Evolutionary conservation across 2,329 filamentous ascomycete genomes (phyloP), one percentile per base, ranked within the genome.

Genomic region (Falciphora oryzae): DNA sequence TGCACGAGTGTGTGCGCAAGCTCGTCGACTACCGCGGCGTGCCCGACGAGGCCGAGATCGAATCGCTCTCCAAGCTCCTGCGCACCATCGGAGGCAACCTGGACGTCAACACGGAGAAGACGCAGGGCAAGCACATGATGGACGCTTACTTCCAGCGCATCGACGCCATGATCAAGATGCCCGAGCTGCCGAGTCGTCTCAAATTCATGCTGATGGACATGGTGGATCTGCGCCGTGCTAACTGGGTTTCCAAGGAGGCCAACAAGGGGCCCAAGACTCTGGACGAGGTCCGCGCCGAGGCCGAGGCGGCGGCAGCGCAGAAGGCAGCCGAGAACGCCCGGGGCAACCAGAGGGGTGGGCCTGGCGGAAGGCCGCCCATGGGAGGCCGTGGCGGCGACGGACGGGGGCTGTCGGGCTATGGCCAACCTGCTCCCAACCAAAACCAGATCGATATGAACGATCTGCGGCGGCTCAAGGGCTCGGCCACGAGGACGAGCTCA

Each of bases 1-100:
- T 99, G 95, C 94, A 99, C 81, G 92, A 97, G 79, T 99, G 95
- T 85, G 93, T 99, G 32, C 89, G 93, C 81, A 97, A 96, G 79
- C 86, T 99, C 68, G 91, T 99, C 70, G 94, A 99, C 79, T 98
- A 96, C 78, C 90, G 94, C 73, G 93, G 92, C 67, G 81, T 92
- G 67, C 95, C 95, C 59, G 95, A 99, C 71, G 95, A 99, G 79
- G 91, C 94, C 64, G 93, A 97, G 76, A 90, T 99, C 66, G 95
- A 99, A 83, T 96, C 92, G 70, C 87, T 99, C 77, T 93, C 89
- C 72, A 97, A 96, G 80, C 84, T 99, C 68, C 85, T 99, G 67
- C 88, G 90, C 70, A 97, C 95, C 56, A 96, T 99, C 68, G 95
- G 95, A 81, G 85, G 81, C 70, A 94, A 61, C 75, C 88, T 99